A percentile compares a stretch with the other conserved stretches of the same genome.
Evolutionary conservation across 352 stramenopile genomes (phyloP).

Genomic region (Globisporangium middletonii): DNA sequence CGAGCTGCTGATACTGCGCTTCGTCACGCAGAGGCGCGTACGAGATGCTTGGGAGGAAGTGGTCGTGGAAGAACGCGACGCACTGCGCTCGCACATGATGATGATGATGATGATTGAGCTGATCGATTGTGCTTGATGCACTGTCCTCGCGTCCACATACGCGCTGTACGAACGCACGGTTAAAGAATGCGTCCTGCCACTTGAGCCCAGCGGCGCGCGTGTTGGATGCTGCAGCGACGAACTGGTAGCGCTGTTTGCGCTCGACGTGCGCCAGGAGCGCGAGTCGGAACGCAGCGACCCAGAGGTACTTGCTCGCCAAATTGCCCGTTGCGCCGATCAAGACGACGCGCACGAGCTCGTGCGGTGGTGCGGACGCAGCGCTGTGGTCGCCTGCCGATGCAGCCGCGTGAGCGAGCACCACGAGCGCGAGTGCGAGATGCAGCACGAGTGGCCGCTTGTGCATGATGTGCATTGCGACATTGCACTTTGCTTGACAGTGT

Average conservation of each 20-base stretch:
- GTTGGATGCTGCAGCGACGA: conserved; percentile 43
- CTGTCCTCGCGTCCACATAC: conserved; percentile 23
- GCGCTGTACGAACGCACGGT: conserved; percentile 19
- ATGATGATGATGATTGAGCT: no score
- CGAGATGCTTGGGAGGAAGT: conserved; percentile 31
- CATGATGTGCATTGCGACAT: no score
- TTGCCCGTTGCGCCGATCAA: conserved; percentile 71
- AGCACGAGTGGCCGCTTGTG: no score
- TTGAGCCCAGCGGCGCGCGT: conserved; percentile 15
- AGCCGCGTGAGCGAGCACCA: neutral
- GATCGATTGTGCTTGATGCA: neutral
- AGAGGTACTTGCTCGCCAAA: conserved; percentile 81
- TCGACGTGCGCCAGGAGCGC: conserved; percentile 21
- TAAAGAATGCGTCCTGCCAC: conserved; percentile 39
- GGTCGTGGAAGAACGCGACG: conserved; percentile 21
- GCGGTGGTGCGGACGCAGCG: neutral
- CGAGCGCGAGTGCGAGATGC: no score
- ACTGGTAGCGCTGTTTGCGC: conserved; percentile 13
- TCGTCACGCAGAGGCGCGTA: conserved; percentile 40
- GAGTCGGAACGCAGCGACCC: conserved; percentile 62
- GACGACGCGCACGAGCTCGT: conserved; percentile 34
- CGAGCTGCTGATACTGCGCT: conserved; percentile 26
- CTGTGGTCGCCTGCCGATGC: neutral
- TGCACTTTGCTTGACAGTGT: neutral
- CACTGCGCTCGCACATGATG: conserved; percentile 11